Conservation (phyloP, 2,329 filamentous ascomycete genomes). For the Coniochaeta sp. region DNA sequence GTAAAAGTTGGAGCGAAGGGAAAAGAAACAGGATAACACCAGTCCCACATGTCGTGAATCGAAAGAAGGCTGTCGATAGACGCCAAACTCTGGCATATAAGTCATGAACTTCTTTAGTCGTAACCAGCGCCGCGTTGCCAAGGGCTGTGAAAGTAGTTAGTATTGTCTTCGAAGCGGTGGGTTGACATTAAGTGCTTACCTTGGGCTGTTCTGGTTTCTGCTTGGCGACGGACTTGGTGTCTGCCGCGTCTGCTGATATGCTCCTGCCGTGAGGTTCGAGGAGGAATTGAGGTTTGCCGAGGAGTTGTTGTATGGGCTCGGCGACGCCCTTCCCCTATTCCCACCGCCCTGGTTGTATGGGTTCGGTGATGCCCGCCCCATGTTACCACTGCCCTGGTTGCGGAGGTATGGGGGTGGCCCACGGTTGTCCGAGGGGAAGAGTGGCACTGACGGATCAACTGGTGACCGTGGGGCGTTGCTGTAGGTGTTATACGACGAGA, state of each 20-base stretch:
- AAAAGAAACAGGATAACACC: neutral
- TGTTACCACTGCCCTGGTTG: constrained; percentile 11
- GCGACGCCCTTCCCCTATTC: constrained; percentile 6
- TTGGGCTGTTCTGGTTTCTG: constrained; percentile 35
- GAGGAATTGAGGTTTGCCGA: constrained; percentile 16
- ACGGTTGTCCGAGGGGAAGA: constrained; percentile 36
- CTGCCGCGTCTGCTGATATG: neutral
- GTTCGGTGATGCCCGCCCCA: constrained; percentile 6
- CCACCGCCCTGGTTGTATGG: neutral
- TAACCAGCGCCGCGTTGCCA: constrained; percentile 53
- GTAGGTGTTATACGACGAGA: constrained; percentile 21
- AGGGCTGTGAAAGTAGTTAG: constrained; percentile 30
- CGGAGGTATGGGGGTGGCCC: constrained; percentile 18
- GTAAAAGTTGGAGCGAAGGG: neutral
- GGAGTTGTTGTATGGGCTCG: constrained; percentile 15
- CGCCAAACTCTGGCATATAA: constrained; percentile 4
- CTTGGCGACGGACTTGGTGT: constrained; percentile 23
- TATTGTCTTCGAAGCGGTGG: neutral
- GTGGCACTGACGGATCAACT: constrained; percentile 41
- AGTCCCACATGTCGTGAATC: constrained; percentile 5
- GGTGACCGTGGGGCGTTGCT: constrained; percentile 33
- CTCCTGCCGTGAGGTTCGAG: constrained; percentile 13
- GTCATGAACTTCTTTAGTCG: constrained; percentile 23
- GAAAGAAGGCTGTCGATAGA: constrained; percentile 4
- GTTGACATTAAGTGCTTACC: constrained; percentile 27